These are phyloP conservation scores for Monosporozyma servazzii DNA, from an alignment of 805 yeast species.

Conservation along the genomic window DNA sequence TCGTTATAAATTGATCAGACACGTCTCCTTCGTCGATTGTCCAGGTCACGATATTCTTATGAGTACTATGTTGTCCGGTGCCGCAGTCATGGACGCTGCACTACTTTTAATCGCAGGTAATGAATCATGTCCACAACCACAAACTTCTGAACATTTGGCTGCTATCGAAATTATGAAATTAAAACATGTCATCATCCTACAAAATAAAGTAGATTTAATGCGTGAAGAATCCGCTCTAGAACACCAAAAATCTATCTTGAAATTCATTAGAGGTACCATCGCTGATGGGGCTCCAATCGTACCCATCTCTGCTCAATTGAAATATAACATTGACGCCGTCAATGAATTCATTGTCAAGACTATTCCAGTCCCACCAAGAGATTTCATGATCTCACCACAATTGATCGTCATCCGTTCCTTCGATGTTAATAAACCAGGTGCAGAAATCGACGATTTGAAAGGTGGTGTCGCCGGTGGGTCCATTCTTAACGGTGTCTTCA, in stretches of 20 bases:
- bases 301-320: conserved; percentile 97
- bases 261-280: conserved; percentile 92
- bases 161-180: conserved; percentile 99
- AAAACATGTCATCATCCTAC: conserved; percentile 90
- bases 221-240: conserved; percentile 93
- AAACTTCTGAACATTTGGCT: conserved; percentile 97
- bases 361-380: conserved; percentile 92
- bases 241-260: conserved; percentile 85
- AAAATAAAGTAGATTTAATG: conserved; percentile 97
- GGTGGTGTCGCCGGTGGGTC: conserved; percentile 99
- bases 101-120: conserved; percentile 92
- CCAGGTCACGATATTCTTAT: conserved; percentile 99
- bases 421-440: conserved; percentile 98
- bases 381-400: conserved; percentile 86
- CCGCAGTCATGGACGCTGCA: conserved; percentile 99
- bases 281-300: conserved; percentile 99
- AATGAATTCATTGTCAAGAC: conserved; percentile 91
- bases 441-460: conserved; percentile 90
- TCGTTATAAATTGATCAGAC: conserved; percentile 84
- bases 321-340: conserved; percentile 97
- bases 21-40: conserved; percentile 97
- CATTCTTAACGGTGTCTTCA: conserved; percentile 91
- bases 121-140: conserved; percentile 99
- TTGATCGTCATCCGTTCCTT: conserved; percentile 95
- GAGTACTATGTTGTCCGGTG: conserved; percentile 99